These are phyloP conservation scores for Bipolaris oryzae DNA, from an alignment of 2,329 filamentous ascomycete species.

Conservation along the genomic window DNA sequence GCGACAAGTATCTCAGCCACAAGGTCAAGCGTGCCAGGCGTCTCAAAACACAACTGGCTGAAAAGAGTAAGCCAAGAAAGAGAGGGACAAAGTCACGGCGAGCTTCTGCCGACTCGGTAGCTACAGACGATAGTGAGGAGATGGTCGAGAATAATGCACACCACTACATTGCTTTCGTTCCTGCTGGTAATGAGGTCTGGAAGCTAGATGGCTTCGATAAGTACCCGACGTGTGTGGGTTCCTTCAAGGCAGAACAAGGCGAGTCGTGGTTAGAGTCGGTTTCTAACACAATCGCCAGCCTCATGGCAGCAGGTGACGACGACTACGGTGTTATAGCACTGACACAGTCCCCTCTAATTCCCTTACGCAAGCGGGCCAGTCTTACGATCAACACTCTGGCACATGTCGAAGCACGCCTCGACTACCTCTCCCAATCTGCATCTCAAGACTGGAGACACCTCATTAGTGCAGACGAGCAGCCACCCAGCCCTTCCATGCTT, in stretches of 20 bases:
- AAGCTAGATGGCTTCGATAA: slow-evolving; percentile 84
- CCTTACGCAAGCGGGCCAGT: slow-evolving; percentile 53
- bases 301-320: slow-evolving; percentile 71
- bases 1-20: slow-evolving; percentile 73
- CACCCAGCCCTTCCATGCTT: slow-evolving; percentile 23
- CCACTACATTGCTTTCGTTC: slow-evolving; percentile 91
- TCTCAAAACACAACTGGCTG: slow-evolving; percentile 21
- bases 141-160: slow-evolving; percentile 67
- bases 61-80: slow-evolving; percentile 41
- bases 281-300: slow-evolving; percentile 66
- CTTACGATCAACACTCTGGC: slow-evolving; percentile 55
- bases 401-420: slow-evolving; percentile 50
- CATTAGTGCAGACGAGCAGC: slow-evolving; percentile 35
- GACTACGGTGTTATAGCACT: slow-evolving; percentile 81
- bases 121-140: slow-evolving; percentile 51
- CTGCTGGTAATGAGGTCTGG: slow-evolving; percentile 76
- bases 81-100: slow-evolving; percentile 51
- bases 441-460: slow-evolving; percentile 54
- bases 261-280: slow-evolving; percentile 72
- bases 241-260: slow-evolving; percentile 40
- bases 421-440: slow-evolving; percentile 27
- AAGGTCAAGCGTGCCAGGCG: slow-evolving; percentile 55
- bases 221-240: slow-evolving; percentile 67
- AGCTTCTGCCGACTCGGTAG: slow-evolving; percentile 27
- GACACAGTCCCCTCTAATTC: slow-evolving; percentile 67